Conservation (phyloP, 768 basidiomycete genomes). For the Myochromella boudieri region DNA sequence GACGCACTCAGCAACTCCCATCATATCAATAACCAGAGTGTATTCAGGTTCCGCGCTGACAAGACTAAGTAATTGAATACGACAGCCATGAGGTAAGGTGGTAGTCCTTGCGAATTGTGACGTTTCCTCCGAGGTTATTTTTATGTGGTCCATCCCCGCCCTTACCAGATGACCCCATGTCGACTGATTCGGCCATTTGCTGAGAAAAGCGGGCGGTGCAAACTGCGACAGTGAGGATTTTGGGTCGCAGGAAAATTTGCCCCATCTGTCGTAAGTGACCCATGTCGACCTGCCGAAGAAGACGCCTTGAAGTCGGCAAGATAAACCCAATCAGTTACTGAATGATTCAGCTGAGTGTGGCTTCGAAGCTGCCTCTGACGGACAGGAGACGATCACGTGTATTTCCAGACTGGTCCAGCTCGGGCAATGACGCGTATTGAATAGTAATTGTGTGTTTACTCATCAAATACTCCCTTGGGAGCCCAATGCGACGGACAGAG, state of each 20-base stretch:
- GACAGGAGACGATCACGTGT: constrained; percentile 14
- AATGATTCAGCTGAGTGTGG: background rate
- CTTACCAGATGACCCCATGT: constrained; percentile 7
- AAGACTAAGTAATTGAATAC: constrained; percentile 4
- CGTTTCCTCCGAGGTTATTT: constrained; percentile 8
- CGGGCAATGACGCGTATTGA: constrained; percentile 10
- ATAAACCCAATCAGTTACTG: constrained; percentile 1
- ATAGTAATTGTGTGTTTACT: too few relatives aligned
- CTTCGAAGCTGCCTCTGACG: constrained; percentile 9
- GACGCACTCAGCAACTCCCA: constrained; percentile 5
- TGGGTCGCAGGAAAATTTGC: background rate
- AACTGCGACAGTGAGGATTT: background rate
- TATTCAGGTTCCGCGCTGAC: constrained; percentile 11
- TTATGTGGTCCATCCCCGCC: background rate
- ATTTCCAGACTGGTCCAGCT: background rate
- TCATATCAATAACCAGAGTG: constrained; percentile 1
- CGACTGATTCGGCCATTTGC: constrained; percentile 9
- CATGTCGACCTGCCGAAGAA: constrained; percentile 9
- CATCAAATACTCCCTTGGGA: constrained; percentile 1
- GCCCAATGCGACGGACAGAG: constrained; percentile 3
- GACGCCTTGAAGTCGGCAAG: constrained; percentile 1
- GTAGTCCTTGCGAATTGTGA: constrained; percentile 11
- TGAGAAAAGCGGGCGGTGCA: too few relatives aligned
- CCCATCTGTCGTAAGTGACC: constrained; percentile 5
- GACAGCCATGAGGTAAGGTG: constrained; percentile 8